Evolutionary conservation across 108 stramenopile species (phyloP).

Genomic region (Nitzschia palea): DNA sequence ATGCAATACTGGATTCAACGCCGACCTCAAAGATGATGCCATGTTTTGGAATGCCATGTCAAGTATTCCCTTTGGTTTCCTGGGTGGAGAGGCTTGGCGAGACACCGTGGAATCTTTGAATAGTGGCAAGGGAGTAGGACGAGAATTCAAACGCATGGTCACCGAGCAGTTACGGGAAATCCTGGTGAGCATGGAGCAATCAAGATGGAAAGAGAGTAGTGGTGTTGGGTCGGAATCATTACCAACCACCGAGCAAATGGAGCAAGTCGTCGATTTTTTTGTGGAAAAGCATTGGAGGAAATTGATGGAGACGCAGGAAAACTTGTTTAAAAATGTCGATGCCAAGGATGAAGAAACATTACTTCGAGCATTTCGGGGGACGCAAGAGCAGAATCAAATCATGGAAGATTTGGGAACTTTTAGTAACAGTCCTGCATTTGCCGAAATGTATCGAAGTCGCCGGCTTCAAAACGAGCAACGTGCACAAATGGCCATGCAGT

Average conservation of each 20-base stretch:
- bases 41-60: slow-evolving; percentile 30
- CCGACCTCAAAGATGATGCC: slow-evolving; percentile 22
- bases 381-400: slow-evolving; percentile 18
- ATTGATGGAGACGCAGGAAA: slow-evolving; percentile 22
- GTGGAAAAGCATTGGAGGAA: slow-evolving; percentile 7
- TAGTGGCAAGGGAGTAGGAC: background rate
- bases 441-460: slow-evolving; percentile 3
- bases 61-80: slow-evolving; percentile 24
- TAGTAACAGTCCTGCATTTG: slow-evolving; percentile 19
- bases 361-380: slow-evolving; percentile 17
- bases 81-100: slow-evolving; percentile 8
- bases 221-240: background rate
- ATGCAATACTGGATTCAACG: slow-evolving; percentile 6
- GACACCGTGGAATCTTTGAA: background rate
- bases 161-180: slow-evolving; percentile 3
- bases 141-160: background rate
- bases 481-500: background rate
- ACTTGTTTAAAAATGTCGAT: slow-evolving; percentile 7
- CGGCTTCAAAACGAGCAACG: background rate
- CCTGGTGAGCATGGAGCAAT: slow-evolving; percentile 13
- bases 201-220: slow-evolving; percentile 2
- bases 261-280: slow-evolving; percentile 10
- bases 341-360: slow-evolving; percentile 9
- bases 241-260: slow-evolving; percentile 4
- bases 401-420: slow-evolving; percentile 23